Evolutionary conservation across 179 eudicot species (phyloP), one percentile per base, ranked within the genome.

Genomic region (Corrigiola litoralis): DNA sequence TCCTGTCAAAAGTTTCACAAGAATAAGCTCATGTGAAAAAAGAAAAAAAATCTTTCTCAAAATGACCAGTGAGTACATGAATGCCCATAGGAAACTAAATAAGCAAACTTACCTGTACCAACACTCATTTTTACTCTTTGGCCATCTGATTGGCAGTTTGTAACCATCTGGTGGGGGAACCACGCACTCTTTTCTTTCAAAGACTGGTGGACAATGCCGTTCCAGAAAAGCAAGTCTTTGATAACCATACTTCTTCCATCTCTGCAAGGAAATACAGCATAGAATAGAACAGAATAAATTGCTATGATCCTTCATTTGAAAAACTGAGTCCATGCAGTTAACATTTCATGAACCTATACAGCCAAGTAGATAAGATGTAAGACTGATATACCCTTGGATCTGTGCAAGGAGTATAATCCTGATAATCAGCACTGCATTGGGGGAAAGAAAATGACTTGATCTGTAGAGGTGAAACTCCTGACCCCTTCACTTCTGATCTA

Each of bases 151-250:
- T 31, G 99, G 96, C 40, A 63, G 3, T 83, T 94, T 88, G 63
- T 94, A 94, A 21, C 99, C 99, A 75, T 90, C 82, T 20, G 99
- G 99, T 10, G 99, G 96, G 18, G 99, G 99, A 74, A 94, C 75
- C 72, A 94, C 80, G 70, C 99, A 94, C 54, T 84, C 89, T 67
- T 85, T 86, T 58, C 84, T 94, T 64, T 90, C 96, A 51, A 69
- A 88, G 17, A 75, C 46, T 1, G 99, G 92, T 28, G 99, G 99
- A 67, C 99, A 94, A 64, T 94, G 99, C 17, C 99, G 88, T 57
- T 90, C 99, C 77, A 88, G 58, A 61, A 94, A 88, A 14, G 89
- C 66, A 32, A 94, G 95, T 17, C 97, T 75, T 66, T 85, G 83
- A 51, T 68, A 65, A 24, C 88, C 82, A 38, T 80, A 94, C 77